A percentile compares a stretch with the other conserved stretches of the same genome.
Conservation (phyloP, 78 protist genomes). For the slime mould (Dictyostelium discoideum) region DNA sequence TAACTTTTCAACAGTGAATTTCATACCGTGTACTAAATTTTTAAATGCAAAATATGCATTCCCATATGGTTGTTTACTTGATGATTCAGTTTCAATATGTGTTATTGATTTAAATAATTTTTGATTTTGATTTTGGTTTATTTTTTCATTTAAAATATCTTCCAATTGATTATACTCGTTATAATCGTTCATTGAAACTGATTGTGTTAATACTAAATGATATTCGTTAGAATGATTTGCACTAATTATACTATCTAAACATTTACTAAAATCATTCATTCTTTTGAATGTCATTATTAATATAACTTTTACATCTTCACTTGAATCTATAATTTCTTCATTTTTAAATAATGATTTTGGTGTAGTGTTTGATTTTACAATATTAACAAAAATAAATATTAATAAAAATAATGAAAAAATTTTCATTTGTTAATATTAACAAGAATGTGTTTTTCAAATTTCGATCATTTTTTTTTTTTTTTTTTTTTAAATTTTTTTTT, state of each 20-base stretch:
- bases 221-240: conserved; percentile 40
- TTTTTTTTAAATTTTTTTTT: neutral
- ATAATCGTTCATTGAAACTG: conserved; percentile 17
- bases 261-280: conserved; percentile 45
- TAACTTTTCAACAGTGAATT: neutral
- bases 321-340: neutral
- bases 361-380: neutral
- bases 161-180: neutral
- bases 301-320: conserved; percentile 39
- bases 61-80: conserved; percentile 39
- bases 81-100: conserved; percentile 19
- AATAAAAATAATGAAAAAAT: neutral
- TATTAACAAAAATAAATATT: neutral
- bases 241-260: neutral
- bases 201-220: conserved; percentile 66
- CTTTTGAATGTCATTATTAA: conserved; percentile 62
- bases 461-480: neutral
- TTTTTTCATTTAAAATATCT: neutral
- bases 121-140: neutral
- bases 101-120: conserved; percentile 24
- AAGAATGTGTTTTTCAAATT: neutral
- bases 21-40: conserved; percentile 28
- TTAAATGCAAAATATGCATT: conserved; percentile 71
- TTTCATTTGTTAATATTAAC: neutral
- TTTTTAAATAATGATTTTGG: neutral